phyloP scores from a whole-genome alignment of 2,329 filamentous ascomycete genomes.

The Trichoderma sp. region DNA sequence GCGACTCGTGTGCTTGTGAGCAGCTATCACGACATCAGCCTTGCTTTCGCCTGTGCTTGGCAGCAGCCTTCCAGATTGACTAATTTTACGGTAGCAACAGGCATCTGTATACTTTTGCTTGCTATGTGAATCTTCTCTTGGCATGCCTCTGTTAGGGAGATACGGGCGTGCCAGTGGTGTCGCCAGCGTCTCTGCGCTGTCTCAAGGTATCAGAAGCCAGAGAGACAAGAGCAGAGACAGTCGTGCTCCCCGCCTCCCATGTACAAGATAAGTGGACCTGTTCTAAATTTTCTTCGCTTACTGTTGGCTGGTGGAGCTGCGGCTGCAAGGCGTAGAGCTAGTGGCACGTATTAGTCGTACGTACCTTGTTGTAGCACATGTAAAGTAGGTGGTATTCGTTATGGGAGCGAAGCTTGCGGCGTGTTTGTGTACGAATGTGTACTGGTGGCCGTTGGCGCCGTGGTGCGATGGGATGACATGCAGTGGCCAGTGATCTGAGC shows the following conservation, averaged over 20 bases:
- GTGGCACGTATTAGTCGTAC: background rate
- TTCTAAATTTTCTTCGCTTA: slow-evolving; percentile 24
- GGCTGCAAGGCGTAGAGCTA: slow-evolving; percentile 24
- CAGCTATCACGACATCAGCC: slow-evolving; percentile 8
- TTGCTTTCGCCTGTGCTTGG: background rate
- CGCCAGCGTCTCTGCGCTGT: slow-evolving; percentile 18
- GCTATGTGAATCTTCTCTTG: slow-evolving; percentile 11
- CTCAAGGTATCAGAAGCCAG: slow-evolving; percentile 13
- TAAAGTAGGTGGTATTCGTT: background rate
- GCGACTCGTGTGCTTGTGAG: background rate
- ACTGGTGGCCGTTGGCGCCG: background rate
- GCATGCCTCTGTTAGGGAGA: slow-evolving; percentile 12
- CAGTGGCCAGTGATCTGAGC: slow-evolving; percentile 21
- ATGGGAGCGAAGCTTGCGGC: slow-evolving; percentile 11
- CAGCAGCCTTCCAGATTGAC: background rate
- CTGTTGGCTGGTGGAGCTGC: slow-evolving; percentile 24
- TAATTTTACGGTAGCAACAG: background rate
- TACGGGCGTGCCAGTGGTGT: slow-evolving; percentile 17
- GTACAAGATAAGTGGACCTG: slow-evolving; percentile 16
- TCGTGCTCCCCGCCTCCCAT: slow-evolving; percentile 5
- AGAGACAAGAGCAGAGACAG: background rate
- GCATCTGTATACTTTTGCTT: slow-evolving; percentile 14
- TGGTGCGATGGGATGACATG: slow-evolving; percentile 23
- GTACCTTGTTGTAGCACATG: background rate
- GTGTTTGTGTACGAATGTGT: background rate